Conservation (phyloP, 176 grass and related monocot genomes). For the Olyra latifolia region DNA sequence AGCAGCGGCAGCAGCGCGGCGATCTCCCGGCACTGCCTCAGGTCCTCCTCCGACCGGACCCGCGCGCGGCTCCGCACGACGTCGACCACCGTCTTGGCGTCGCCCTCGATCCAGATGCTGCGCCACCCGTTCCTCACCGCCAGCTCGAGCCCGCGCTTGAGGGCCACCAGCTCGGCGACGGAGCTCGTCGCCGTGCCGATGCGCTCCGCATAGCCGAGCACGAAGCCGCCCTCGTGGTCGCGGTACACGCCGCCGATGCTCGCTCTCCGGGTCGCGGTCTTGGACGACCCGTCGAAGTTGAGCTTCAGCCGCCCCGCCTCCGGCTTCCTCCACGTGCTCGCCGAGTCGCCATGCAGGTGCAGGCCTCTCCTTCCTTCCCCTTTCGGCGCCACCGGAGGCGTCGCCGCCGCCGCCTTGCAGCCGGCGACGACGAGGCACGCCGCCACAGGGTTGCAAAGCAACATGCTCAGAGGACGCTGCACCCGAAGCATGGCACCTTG, state of each 20-base stretch:
- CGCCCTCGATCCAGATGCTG: conserved; percentile 55
- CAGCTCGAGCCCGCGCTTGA: conserved; percentile 57
- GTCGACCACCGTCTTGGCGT: conserved; percentile 55
- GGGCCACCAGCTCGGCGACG: conserved; percentile 57
- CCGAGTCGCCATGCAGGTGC: neutral
- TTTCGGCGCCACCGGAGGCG: neutral
- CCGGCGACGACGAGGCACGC: neutral
- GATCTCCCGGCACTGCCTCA: conserved; percentile 42
- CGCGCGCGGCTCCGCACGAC: neutral
- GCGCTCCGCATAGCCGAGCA: conserved; percentile 70
- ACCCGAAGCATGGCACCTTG: conserved; percentile 10
- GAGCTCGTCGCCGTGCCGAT: conserved; percentile 64
- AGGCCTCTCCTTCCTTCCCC: neutral
- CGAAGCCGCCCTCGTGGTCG: conserved; percentile 69
- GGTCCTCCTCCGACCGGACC: conserved; percentile 30
- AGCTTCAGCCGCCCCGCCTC: conserved; percentile 62
- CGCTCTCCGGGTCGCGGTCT: conserved; percentile 39
- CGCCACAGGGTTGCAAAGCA: neutral
- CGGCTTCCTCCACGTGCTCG: conserved; percentile 57
- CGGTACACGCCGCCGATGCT: conserved; percentile 83
- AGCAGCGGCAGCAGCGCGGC: conserved; percentile 29
- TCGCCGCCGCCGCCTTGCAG: neutral
- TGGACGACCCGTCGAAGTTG: conserved; percentile 87
- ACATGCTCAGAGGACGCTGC: conserved; percentile 14
- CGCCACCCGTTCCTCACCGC: conserved; percentile 56